Evolutionary conservation across 495 filamentous ascomycete species (phyloP).

Genomic region (Collariella sp.): DNA sequence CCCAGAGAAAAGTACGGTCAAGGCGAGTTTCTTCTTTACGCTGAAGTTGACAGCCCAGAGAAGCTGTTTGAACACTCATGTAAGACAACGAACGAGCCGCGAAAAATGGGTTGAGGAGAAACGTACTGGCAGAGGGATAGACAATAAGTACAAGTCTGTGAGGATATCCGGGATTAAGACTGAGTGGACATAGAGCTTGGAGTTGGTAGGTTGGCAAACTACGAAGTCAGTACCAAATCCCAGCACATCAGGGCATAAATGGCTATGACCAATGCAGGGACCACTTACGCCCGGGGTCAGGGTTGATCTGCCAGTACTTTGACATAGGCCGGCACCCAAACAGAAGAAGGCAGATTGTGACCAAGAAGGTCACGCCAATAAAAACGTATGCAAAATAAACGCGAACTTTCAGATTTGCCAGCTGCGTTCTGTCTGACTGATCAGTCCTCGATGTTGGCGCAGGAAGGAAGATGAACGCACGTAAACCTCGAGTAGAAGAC

Average conservation of each 20-base stretch:
- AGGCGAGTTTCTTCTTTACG: not conserved
- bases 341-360: not conserved
- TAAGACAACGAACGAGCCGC: not conserved
- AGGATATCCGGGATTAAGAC: not conserved
- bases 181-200: not conserved
- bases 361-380: not conserved
- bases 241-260: not conserved
- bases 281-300: not conserved
- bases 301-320: slow-evolving; percentile 3
- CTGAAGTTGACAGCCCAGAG: not conserved
- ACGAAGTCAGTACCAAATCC: not conserved
- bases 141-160: not conserved
- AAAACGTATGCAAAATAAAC: not conserved
- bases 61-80: not conserved
- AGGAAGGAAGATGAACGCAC: not conserved
- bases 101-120: not conserved
- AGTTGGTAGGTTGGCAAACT: slow-evolving; percentile 4
- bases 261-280: not conserved
- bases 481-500: slow-evolving; percentile 2
- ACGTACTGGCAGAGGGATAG: slow-evolving; percentile 2
- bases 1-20: slow-evolving; percentile 1
- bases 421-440: not conserved
- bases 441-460: not conserved
- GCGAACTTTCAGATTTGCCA: not conserved
- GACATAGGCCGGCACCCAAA: not conserved